Evolutionary conservation across 2,329 filamentous ascomycete species (phyloP).

Genomic region (Cercospora brassicicola): DNA sequence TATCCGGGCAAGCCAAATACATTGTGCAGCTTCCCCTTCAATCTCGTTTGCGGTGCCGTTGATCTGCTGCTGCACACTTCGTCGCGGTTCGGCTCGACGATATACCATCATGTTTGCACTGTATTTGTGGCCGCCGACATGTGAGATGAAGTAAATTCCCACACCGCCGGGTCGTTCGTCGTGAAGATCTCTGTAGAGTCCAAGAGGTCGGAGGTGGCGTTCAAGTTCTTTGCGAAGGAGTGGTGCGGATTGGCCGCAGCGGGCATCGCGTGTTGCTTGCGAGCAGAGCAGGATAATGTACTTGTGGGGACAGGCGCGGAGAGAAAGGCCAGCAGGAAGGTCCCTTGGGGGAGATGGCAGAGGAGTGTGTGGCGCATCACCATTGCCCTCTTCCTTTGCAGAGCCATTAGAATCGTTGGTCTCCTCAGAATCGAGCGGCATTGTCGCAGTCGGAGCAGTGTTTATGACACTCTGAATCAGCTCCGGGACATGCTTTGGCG

Average conservation of each 20-base stretch:
- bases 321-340: conserved; percentile 47
- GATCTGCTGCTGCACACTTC: conserved; percentile 32
- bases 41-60: conserved; percentile 44
- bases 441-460: conserved; percentile 70
- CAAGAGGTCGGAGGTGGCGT: conserved; percentile 79
- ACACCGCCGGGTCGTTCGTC: conserved; percentile 89
- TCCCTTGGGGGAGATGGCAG: conserved; percentile 21
- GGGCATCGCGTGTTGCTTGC: conserved; percentile 88
- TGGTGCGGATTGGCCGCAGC: conserved; percentile 91
- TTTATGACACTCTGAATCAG: conserved; percentile 72
- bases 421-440: conserved; percentile 51
- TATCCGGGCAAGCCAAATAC: conserved; percentile 88
- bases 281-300: conserved; percentile 91
- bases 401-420: conserved; percentile 10
- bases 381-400: conserved; percentile 14
- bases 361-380: conserved; percentile 19
- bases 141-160: conserved; percentile 93
- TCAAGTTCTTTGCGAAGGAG: conserved; percentile 86
- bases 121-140: conserved; percentile 96
- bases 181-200: conserved; percentile 80
- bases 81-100: conserved; percentile 53
- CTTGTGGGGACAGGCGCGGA: conserved; percentile 73
- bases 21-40: conserved; percentile 67
- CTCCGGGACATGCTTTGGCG: conserved; percentile 68
- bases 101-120: conserved; percentile 93